phyloP scores from a whole-genome alignment of 768 basidiomycete genomes.

The Termitomyces sp. region DNA sequence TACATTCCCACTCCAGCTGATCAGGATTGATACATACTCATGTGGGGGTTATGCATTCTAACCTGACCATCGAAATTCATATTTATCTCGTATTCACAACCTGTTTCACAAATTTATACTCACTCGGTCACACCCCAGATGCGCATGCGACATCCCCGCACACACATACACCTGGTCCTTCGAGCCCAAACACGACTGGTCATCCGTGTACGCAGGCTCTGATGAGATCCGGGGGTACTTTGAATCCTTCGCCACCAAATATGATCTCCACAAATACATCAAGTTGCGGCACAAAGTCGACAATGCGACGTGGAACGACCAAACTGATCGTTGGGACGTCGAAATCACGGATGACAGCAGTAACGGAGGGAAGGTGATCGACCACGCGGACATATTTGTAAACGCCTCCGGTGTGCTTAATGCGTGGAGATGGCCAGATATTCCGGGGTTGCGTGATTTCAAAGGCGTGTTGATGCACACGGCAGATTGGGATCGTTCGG shows the following conservation, averaged over 20 bases:
- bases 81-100: neutral
- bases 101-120: neutral
- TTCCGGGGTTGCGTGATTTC: conserved; percentile 28
- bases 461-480: conserved; percentile 33
- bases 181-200: conserved; percentile 29
- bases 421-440: conserved; percentile 35
- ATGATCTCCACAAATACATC: conserved; percentile 26
- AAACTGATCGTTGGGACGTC: conserved; percentile 24
- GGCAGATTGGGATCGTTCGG: conserved; percentile 25
- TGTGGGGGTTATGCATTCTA: neutral
- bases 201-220: conserved; percentile 26
- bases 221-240: conserved; percentile 29
- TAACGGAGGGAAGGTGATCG: conserved; percentile 14
- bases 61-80: neutral
- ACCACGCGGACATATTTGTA: conserved; percentile 29
- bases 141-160: conserved; percentile 29
- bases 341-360: conserved; percentile 15
- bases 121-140: conserved; percentile 12
- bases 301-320: conserved; percentile 26
- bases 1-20: no score
- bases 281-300: conserved; percentile 24
- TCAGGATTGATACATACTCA: neutral
- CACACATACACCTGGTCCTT: conserved; percentile 30
- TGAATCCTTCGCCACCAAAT: conserved; percentile 23
- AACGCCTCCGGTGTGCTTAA: conserved; percentile 31